phyloP scores from a whole-genome alignment of 1,284 basidiomycete genomes.

The Pyrrhoderma lamaoense region DNA sequence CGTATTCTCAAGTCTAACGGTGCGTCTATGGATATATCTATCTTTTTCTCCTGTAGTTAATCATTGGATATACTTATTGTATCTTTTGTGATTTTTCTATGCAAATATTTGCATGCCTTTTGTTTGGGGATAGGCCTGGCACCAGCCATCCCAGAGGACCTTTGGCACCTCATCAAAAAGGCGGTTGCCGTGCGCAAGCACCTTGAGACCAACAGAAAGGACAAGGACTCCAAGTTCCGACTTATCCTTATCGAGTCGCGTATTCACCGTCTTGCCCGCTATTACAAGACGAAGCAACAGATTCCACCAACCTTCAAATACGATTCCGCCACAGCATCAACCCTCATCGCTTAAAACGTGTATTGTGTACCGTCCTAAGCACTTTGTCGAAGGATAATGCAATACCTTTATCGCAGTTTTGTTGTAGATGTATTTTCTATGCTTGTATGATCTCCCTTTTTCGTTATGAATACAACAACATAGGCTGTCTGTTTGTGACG shows the following conservation, averaged over 20 bases:
- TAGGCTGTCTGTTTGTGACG: too few relatives aligned
- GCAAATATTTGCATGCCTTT: slow-evolving; percentile 33
- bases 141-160: slow-evolving; percentile 97
- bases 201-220: slow-evolving; percentile 96
- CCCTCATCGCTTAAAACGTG: slow-evolving; percentile 63
- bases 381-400: too few relatives aligned
- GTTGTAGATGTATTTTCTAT: too few relatives aligned
- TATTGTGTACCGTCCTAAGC: too few relatives aligned
- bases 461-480: too few relatives aligned
- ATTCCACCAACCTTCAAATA: slow-evolving; percentile 98
- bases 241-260: slow-evolving; percentile 98
- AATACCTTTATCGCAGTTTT: too few relatives aligned
- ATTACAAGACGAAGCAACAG: slow-evolving; percentile 99
- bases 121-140: slow-evolving; percentile 83
- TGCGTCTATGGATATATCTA: slow-evolving; percentile 34
- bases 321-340: slow-evolving; percentile 88
- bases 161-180: slow-evolving; percentile 99
- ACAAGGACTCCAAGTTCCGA: slow-evolving; percentile 98
- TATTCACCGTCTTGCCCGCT: slow-evolving; percentile 91
- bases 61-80: slow-evolving; percentile 17
- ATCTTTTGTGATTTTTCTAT: slow-evolving; percentile 22
- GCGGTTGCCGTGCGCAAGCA: slow-evolving; percentile 99
- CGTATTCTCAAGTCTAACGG: slow-evolving; percentile 96
- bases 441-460: too few relatives aligned
- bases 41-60: slow-evolving; percentile 24